These are phyloP conservation scores for Boletus reticulatus DNA, from an alignment of 768 basidiomycete genomes.

Conservation along the genomic window DNA sequence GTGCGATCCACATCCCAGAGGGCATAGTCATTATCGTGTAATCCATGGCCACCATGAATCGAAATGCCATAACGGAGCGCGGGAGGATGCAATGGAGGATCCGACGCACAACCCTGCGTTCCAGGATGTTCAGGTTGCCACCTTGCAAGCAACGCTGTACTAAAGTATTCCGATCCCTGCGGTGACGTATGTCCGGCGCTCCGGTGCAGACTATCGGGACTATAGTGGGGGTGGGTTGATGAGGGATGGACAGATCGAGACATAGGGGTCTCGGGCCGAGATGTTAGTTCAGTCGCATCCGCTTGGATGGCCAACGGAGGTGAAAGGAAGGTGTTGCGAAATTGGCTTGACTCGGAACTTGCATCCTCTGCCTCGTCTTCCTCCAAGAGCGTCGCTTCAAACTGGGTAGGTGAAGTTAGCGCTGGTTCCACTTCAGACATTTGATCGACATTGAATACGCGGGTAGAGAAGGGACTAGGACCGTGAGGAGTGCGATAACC, in stretches of 20 bases:
- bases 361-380: conserved; percentile 21
- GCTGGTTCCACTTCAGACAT: conserved; percentile 22
- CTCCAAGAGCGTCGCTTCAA: conserved; percentile 13
- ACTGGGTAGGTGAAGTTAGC: conserved; percentile 23
- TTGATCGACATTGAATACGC: conserved; percentile 15
- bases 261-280: background rate
- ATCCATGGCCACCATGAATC: background rate
- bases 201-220: background rate
- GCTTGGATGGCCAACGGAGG: conserved; percentile 8
- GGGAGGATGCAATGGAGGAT: background rate
- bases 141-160: background rate
- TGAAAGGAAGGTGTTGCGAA: conserved; percentile 6
- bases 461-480: conserved; percentile 26
- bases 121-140: background rate
- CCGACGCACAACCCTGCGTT: background rate
- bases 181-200: background rate
- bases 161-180: background rate
- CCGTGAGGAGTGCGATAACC: conserved; percentile 21
- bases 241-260: background rate
- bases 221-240: background rate
- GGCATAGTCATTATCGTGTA: background rate
- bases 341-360: conserved; percentile 10
- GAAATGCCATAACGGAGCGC: background rate
- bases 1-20: background rate
- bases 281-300: background rate